Evolutionary conservation across 2,329 filamentous ascomycete genomes (phyloP), one percentile per base, ranked within the genome.

Genomic region (Bretziella fagacearum): DNA sequence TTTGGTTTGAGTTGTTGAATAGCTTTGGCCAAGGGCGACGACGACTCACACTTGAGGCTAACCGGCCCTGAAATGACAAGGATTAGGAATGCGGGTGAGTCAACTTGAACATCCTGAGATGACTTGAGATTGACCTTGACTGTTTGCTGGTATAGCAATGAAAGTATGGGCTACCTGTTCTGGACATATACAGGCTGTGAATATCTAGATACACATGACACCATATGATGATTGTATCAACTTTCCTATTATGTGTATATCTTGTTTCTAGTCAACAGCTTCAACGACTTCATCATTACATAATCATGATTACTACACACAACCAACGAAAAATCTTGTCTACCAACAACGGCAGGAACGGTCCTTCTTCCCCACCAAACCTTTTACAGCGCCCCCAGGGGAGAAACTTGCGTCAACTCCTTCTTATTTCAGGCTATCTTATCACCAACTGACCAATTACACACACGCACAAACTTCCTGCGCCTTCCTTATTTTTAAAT

Each of bases 71-170:
- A 15, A 18, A 20, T 17, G 17, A 41, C 43, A 42, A 27, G 48
- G 48, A 50, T 50, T 18, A 46, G 30, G 43, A 46, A 29, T 41
- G 48, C 30, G 25, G 43, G 48, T 50, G 48, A 50, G 43, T 50
- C 48, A 50, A 50, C 43, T 25, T 43, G 18, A 10, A 18, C 18
- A 10, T 30, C 18, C 7, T 8, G 22, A 4, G 27, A 40, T 18
- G 32, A 20, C 11, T 22, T 32, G 26, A 17, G 25, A 7, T 17
- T n/a, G 15, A 32, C 15, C 30, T 17, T 11, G 26, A 13, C 17
- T 2, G 25, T n/a, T n/a, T 18, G 40, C 10, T 15, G 15, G n/a
- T n/a, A n/a, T n/a, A n/a, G n/a, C n/a, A n/a, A n/a, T n/a, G n/a
- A n/a, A n/a, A n/a, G n/a, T n/a, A n/a, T n/a, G n/a, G n/a, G n/a